A percentile compares a stretch with the other conserved stretches of the same genome.
phyloP scores from a whole-genome alignment of 208 protist genomes.

The Trichomonas tenax region DNA sequence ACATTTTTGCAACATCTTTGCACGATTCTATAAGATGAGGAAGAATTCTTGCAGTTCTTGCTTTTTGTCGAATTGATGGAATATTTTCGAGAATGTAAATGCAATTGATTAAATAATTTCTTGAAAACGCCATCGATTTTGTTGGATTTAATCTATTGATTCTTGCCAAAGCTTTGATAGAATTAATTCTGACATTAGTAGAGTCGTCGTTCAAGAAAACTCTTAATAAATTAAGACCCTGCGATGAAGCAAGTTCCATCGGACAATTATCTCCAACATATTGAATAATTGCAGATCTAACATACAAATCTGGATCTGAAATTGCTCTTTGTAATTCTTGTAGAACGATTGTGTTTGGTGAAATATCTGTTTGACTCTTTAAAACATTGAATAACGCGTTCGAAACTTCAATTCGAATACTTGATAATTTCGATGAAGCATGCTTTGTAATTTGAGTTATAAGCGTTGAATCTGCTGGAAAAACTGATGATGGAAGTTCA shows the following conservation, averaged over 20 bases:
- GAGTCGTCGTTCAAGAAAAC: background rate
- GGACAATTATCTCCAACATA: background rate
- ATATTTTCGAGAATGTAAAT: background rate
- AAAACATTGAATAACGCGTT: background rate
- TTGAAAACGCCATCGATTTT: background rate
- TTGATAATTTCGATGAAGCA: background rate
- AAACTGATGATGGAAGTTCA: background rate
- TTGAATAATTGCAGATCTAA: background rate
- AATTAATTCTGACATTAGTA: background rate
- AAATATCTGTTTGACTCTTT: background rate
- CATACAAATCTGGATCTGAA: background rate
- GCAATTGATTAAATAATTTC: background rate
- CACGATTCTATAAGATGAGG: background rate
- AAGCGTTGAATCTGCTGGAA: background rate
- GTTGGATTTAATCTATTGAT: background rate
- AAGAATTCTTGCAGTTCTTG: background rate
- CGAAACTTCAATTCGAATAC: background rate
- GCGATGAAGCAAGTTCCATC: background rate
- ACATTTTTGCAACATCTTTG: background rate
- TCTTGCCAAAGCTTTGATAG: background rate
- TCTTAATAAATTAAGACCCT: background rate
- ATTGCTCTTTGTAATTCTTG: background rate
- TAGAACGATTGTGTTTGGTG: background rate
- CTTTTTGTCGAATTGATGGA: background rate
- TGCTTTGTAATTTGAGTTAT: no score